Conservation (phyloP, 129 eudicot genomes). For the Flaveria sonorensis region DNA sequence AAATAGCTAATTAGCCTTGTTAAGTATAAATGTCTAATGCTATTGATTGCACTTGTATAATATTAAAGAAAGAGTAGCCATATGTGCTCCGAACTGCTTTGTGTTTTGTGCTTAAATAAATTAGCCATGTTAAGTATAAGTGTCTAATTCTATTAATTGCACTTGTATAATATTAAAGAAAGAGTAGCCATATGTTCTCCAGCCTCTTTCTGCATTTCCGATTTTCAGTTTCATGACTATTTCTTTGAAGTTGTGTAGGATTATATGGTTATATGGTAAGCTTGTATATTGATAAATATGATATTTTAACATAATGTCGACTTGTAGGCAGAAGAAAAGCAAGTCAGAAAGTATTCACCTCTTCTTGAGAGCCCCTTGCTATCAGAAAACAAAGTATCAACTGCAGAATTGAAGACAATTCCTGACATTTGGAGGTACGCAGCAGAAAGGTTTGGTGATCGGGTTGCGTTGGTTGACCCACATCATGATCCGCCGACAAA, state of each 20-base stretch:
- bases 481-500: conserved; percentile 90
- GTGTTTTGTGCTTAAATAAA: too few relatives aligned
- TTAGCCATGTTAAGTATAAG: too few relatives aligned
- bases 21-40: too few relatives aligned
- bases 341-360: conserved; percentile 76
- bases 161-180: not conserved
- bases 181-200: not conserved
- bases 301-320: conserved; percentile 13
- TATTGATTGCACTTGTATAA: too few relatives aligned
- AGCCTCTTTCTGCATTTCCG: not conserved
- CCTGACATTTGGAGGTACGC: conserved; percentile 92
- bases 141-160: too few relatives aligned
- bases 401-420: conserved; percentile 63
- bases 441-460: conserved; percentile 90
- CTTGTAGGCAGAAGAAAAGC: conserved; percentile 52
- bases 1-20: too few relatives aligned
- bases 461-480: conserved; percentile 77
- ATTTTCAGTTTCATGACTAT: not conserved
- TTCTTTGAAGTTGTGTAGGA: not conserved
- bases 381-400: conserved; percentile 40
- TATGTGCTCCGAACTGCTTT: too few relatives aligned
- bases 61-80: not conserved
- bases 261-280: not conserved
- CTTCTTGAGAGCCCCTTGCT: conserved; percentile 57
- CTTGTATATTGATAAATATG: conserved; percentile 14